Conservation (phyloP, 805 yeast genomes). For the Hanseniaspora meyeri region DNA sequence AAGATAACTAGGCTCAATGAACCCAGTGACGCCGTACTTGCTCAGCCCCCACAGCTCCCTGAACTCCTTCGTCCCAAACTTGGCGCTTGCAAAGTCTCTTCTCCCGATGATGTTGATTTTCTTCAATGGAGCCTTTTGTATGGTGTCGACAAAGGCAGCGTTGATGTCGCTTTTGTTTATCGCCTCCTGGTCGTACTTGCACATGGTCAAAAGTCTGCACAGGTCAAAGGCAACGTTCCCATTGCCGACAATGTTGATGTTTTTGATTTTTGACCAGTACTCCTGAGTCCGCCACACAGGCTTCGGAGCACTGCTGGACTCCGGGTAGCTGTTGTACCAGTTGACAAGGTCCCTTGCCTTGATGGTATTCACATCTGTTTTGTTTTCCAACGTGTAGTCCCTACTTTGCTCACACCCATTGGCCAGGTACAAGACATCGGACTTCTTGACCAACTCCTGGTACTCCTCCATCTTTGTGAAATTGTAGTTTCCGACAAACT, state of each 20-base stretch:
- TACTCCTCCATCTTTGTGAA: conserved; percentile 37
- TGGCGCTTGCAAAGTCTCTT: conserved; percentile 72
- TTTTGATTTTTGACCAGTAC: conserved; percentile 47
- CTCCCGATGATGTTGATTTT: conserved; percentile 68
- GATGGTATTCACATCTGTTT: conserved; percentile 42
- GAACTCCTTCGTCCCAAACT: conserved; percentile 84
- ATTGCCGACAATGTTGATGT: conserved; percentile 80
- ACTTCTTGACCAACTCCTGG: neutral
- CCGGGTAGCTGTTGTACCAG: conserved; percentile 92
- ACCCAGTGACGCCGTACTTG: conserved; percentile 38
- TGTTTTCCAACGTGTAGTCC: conserved; percentile 37
- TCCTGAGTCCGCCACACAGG: conserved; percentile 28
- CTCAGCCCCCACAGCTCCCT: conserved; percentile 65
- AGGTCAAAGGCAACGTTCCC: conserved; percentile 94
- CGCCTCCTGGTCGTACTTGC: conserved; percentile 34
- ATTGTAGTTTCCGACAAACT: conserved; percentile 58
- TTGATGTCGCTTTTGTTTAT: conserved; percentile 68
- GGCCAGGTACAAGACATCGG: conserved; percentile 59
- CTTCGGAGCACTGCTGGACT: conserved; percentile 17
- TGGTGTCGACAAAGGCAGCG: conserved; percentile 40
- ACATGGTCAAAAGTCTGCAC: conserved; percentile 56
- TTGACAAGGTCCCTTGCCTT: conserved; percentile 81
- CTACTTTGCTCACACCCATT: conserved; percentile 60
- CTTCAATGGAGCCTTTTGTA: conserved; percentile 44
- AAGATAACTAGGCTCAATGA: conserved; percentile 31